Conservation (phyloP, 331 rosid species). For the Spiraea crenata region DNA sequence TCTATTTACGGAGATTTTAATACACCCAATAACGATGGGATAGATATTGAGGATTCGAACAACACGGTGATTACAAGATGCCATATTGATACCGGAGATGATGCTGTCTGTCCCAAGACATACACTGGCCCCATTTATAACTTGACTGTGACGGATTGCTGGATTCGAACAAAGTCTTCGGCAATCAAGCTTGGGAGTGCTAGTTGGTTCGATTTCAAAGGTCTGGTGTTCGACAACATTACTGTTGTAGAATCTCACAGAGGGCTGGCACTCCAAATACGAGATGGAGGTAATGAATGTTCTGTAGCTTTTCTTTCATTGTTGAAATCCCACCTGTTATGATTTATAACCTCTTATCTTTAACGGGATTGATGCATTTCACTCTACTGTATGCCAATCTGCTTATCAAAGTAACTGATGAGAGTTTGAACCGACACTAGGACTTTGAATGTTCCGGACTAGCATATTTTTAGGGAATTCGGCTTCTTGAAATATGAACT, state of each 20-base stretch:
- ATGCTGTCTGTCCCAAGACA: conserved; percentile 92
- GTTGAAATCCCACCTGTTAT: not conserved
- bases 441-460: not conserved
- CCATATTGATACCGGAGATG: conserved; percentile 91
- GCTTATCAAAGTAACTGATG: not conserved
- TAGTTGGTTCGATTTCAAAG: conserved; percentile 69
- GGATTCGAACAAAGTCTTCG: conserved; percentile 90
- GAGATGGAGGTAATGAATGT: conserved; percentile 72
- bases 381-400: not conserved
- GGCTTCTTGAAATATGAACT: too few species aligned
- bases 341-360: too few species aligned
- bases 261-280: conserved; percentile 85
- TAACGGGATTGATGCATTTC: not conserved
- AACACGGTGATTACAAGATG: conserved; percentile 73
- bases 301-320: conserved; percentile 7
- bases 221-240: conserved; percentile 71
- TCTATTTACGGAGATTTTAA: conserved; percentile 81
- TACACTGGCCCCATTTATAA: conserved; percentile 67
- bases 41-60: conserved; percentile 92
- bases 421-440: not conserved
- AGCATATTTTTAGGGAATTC: not conserved
- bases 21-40: conserved; percentile 90
- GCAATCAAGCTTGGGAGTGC: conserved; percentile 94
- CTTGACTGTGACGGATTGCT: conserved; percentile 62
- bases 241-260: conserved; percentile 83